Evolutionary conservation across 106 monocot genomes (phyloP).

Genomic region (Chionographis japonica): DNA sequence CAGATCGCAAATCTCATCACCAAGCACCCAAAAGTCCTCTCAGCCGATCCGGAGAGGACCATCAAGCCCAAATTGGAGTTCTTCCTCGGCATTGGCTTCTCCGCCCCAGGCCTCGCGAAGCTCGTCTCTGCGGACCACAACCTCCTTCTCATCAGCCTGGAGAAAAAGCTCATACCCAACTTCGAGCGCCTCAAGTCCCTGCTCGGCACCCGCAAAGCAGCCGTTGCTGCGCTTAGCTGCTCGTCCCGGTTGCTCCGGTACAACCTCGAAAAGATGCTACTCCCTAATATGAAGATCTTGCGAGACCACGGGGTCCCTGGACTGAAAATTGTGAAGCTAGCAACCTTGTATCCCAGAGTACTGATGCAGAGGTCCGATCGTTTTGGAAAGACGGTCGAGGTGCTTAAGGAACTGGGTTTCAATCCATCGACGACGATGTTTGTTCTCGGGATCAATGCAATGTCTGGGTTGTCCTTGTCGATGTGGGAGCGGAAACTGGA

Average conservation of each 20-base stretch:
- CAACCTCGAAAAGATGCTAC: constrained; percentile 4
- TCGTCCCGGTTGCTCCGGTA: neutral
- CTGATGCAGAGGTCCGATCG: constrained; percentile 1
- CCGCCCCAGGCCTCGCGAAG: constrained; percentile 5
- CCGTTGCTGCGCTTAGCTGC: constrained; percentile 2
- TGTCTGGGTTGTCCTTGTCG: neutral
- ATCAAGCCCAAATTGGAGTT: constrained; percentile 42
- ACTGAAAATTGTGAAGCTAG: constrained; percentile 11
- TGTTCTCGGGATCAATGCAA: constrained; percentile 9
- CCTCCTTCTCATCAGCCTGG: constrained; percentile 1
- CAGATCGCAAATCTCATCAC: constrained; percentile 22
- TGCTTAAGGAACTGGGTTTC: constrained; percentile 20
- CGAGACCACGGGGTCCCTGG: constrained; percentile 14
- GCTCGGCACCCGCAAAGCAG: constrained; percentile 6
- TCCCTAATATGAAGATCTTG: constrained; percentile 28
- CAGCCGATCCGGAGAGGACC: neutral
- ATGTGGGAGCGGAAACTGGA: constrained; percentile 36
- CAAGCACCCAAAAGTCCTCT: constrained; percentile 12
- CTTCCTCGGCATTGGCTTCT: constrained; percentile 24
- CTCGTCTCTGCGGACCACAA: constrained; percentile 17
- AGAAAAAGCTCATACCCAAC: constrained; percentile 1
- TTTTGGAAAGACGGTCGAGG: constrained; percentile 4
- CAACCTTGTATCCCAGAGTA: constrained; percentile 1
- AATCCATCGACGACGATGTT: constrained; percentile 22
- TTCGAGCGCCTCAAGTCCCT: constrained; percentile 12